These are phyloP conservation scores for Leucosporidium scottii DNA, from an alignment of 768 basidiomycete genomes.

Conservation along the genomic window DNA sequence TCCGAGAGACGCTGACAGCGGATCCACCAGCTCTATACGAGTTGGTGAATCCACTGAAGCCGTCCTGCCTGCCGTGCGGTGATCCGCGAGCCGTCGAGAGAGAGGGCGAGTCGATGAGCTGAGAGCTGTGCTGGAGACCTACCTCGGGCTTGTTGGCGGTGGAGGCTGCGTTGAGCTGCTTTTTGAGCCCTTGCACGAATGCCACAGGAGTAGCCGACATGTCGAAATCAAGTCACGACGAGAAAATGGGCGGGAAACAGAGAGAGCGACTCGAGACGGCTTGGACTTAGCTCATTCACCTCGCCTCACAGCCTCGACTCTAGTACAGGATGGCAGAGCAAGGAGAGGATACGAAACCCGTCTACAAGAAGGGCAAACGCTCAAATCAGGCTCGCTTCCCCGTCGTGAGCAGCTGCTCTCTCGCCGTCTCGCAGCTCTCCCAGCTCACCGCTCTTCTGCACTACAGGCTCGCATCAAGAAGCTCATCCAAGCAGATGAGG, in stretches of 20 bases:
- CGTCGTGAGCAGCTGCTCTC: slow-evolving; percentile 53
- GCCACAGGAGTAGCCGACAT: not conserved
- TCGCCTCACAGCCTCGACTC: not conserved
- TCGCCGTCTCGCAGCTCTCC: not conserved
- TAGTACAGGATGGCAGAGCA: not conserved
- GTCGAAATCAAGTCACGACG: not conserved
- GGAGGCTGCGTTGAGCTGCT: slow-evolving; percentile 17
- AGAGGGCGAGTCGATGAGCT: not conserved
- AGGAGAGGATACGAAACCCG: not conserved
- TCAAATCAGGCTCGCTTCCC: slow-evolving; percentile 89
- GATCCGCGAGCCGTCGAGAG: too few species aligned
- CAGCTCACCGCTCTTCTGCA: not conserved
- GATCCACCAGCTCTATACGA: too few species aligned
- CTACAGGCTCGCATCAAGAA: slow-evolving; percentile 90
- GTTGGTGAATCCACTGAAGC: too few species aligned
- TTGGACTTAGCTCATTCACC: not conserved
- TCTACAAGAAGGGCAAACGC: slow-evolving; percentile 66
- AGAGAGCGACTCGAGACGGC: not conserved
- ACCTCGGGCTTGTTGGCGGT: slow-evolving; percentile 22
- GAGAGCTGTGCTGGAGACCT: not conserved
- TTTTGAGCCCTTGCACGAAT: slow-evolving; percentile 16
- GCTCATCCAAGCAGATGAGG: slow-evolving; percentile 99
- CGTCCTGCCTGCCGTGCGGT: too few species aligned
- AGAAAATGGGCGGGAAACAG: not conserved
- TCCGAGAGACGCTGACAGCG: too few species aligned